phyloP scores from a whole-genome alignment of 805 yeast genomes.

The Cyberlindnera amylophila region DNA sequence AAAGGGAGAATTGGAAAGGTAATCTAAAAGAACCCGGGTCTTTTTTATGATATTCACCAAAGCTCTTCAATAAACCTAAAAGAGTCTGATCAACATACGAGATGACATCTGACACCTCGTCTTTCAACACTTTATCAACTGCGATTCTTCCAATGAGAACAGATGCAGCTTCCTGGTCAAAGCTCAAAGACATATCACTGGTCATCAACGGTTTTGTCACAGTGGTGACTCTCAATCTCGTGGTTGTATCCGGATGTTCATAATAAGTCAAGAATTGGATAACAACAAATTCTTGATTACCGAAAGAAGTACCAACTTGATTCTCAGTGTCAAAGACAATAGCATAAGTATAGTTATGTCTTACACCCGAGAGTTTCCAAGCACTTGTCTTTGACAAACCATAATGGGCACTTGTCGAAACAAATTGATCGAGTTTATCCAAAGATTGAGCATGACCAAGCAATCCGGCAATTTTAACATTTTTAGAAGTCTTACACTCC shows the following conservation, averaged over 20 bases:
- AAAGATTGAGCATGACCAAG: conserved; percentile 61
- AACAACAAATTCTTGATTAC: conserved; percentile 24
- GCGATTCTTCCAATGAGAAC: conserved; percentile 90
- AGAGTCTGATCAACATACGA: conserved; percentile 94
- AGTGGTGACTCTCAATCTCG: conserved; percentile 60
- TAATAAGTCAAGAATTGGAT: conserved; percentile 58
- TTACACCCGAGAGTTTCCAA: conserved; percentile 56
- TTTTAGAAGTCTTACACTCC: conserved; percentile 49
- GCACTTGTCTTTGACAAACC: conserved; percentile 54
- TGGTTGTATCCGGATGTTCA: conserved; percentile 57
- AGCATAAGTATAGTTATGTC: conserved; percentile 57
- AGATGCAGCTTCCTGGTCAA: conserved; percentile 97
- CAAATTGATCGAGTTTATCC: conserved; percentile 24
- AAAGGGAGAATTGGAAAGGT: conserved; percentile 76
- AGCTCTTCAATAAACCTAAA: conserved; percentile 85
- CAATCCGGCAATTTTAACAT: conserved; percentile 53
- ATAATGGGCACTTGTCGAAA: conserved; percentile 20
- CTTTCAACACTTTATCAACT: conserved; percentile 74
- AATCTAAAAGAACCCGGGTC: conserved; percentile 79
- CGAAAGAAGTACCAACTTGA: conserved; percentile 11
- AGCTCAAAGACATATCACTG: conserved; percentile 41
- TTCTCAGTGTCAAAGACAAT: conserved; percentile 48
- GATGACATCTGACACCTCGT: conserved; percentile 88
- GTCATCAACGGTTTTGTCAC: conserved; percentile 42
- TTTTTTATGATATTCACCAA: conserved; percentile 89